These are phyloP conservation scores for Sporothrix schenckii DNA, from an alignment of 2,329 filamentous ascomycete genomes.

Conservation along the genomic window DNA sequence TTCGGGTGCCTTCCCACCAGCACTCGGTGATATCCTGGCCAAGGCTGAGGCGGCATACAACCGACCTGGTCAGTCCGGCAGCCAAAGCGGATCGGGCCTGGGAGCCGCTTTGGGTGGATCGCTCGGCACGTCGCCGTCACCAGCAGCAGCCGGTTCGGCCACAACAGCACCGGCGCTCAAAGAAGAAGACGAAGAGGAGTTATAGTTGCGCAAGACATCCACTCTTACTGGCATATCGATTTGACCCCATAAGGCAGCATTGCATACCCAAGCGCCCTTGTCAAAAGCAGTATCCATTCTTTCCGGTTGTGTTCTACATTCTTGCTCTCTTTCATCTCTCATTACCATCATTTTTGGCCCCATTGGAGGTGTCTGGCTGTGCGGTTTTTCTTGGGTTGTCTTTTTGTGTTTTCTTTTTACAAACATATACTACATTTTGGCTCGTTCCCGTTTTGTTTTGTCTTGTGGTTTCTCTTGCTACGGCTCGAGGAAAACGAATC, in stretches of 20 bases:
- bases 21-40: constrained; percentile 49
- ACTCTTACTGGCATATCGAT: too few relatives aligned
- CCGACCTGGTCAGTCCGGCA: constrained; percentile 14
- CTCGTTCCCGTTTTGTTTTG: not conserved
- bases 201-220: constrained; percentile 16
- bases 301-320: not conserved
- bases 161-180: constrained; percentile 16
- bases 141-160: not conserved
- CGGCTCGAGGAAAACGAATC: constrained; percentile 3
- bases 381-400: not conserved
- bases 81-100: not conserved
- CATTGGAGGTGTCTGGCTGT: constrained; percentile 4
- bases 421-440: not conserved
- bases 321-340: not conserved
- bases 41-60: constrained; percentile 44
- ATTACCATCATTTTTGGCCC: not conserved
- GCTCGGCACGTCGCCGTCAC: constrained; percentile 5
- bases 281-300: not conserved
- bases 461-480: not conserved
- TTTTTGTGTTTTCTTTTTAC: too few relatives aligned
- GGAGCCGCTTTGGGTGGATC: not conserved
- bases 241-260: too few relatives aligned
- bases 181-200: constrained; percentile 34
- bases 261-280: too few relatives aligned
- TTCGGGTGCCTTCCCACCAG: constrained; percentile 43